phyloP scores from a whole-genome alignment of 140 eudicot species.

The Cichorium intybus region DNA sequence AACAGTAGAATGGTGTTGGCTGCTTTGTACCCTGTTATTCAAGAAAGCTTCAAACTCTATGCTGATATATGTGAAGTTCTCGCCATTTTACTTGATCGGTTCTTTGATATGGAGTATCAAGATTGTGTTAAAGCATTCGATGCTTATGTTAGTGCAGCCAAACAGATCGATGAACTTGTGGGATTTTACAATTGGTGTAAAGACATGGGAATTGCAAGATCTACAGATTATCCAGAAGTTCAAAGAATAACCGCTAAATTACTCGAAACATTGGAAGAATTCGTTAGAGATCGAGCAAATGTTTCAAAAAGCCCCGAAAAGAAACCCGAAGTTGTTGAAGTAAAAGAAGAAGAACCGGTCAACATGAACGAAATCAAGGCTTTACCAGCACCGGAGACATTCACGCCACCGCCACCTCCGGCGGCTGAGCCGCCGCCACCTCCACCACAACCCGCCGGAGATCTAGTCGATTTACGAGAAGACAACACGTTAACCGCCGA shows the following conservation, averaged over 20 bases:
- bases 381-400: conserved; percentile 52
- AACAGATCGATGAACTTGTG: conserved; percentile 61
- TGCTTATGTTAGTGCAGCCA: conserved; percentile 53
- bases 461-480: conserved; percentile 53
- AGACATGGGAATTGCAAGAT: conserved; percentile 63
- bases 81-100: conserved; percentile 53
- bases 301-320: conserved; percentile 53
- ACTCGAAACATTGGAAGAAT: conserved; percentile 65
- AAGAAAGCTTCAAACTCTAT: conserved; percentile 62
- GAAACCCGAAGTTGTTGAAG: conserved; percentile 33
- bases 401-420: conserved; percentile 48
- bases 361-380: conserved; percentile 71
- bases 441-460: conserved; percentile 33
- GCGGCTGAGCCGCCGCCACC: conserved; percentile 37
- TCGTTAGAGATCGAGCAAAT: conserved; percentile 63
- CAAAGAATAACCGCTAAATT: conserved; percentile 52
- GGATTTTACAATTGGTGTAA: conserved; percentile 63
- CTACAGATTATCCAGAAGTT: conserved; percentile 63
- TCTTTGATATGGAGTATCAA: conserved; percentile 61
- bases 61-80: conserved; percentile 64
- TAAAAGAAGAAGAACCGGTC: conserved; percentile 43
- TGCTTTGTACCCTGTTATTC: conserved; percentile 52
- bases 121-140: conserved; percentile 66
- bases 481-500: conserved; percentile 46
- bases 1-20: conserved; percentile 50